A percentile compares a stretch with the other conserved stretches of the same genome.
Evolutionary conservation across 768 basidiomycete genomes (phyloP).

Genomic region (Lactarius akahatsu): DNA sequence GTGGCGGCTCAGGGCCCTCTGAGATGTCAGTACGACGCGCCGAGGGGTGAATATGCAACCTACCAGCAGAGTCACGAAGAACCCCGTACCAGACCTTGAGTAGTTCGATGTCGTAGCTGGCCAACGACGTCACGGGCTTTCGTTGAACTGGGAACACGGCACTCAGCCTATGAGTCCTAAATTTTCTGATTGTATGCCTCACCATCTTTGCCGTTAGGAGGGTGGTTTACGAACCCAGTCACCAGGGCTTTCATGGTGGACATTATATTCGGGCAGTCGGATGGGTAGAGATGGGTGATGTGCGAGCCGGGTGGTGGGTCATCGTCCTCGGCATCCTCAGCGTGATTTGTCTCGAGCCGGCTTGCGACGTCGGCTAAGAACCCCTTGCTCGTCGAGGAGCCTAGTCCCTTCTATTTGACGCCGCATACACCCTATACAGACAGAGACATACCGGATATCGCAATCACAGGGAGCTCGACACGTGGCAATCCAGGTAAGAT

Average conservation of each 20-base stretch:
- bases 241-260: conserved; percentile 30
- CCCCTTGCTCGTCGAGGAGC: conserved; percentile 22
- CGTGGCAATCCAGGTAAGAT: conserved; percentile 29
- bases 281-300: conserved; percentile 24
- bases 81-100: conserved; percentile 61
- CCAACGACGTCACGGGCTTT: conserved; percentile 51
- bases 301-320: conserved; percentile 15
- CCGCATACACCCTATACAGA: not conserved
- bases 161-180: not conserved
- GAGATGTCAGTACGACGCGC: conserved; percentile 23
- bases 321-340: conserved; percentile 13
- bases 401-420: conserved; percentile 5
- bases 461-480: conserved; percentile 28
- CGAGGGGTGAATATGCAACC: not conserved
- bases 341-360: conserved; percentile 14
- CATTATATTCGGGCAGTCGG: conserved; percentile 28
- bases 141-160: conserved; percentile 42
- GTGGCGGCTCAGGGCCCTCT: conserved; percentile 29
- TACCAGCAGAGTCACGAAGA: conserved; percentile 33
- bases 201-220: conserved; percentile 28
- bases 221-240: conserved; percentile 24
- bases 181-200: not conserved
- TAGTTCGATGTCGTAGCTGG: conserved; percentile 59
- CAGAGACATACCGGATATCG: conserved; percentile 23
- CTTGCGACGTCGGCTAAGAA: conserved; percentile 19